These are phyloP conservation scores for Filosporella fistucella DNA, from an alignment of 495 filamentous ascomycete genomes.

Conservation along the genomic window DNA sequence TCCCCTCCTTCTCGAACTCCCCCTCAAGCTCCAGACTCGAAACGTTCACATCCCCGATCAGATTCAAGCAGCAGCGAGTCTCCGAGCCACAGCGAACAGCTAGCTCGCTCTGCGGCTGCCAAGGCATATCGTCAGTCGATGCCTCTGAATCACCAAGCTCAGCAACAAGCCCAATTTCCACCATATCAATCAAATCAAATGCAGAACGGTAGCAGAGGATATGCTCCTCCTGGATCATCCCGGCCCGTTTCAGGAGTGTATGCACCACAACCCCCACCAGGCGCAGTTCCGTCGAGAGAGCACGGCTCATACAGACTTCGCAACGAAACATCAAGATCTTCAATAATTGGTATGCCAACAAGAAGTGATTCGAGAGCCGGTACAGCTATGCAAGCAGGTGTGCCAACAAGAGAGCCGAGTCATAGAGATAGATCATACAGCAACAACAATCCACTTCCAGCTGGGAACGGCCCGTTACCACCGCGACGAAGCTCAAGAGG, in stretches of 20 bases:
- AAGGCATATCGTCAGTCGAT: constrained; percentile 33
- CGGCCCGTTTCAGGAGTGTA: constrained; percentile 56
- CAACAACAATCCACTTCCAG: constrained; percentile 45
- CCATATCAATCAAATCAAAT: constrained; percentile 29
- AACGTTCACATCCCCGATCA: constrained; percentile 3
- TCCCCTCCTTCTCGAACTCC: constrained; percentile 11
- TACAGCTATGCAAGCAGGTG: constrained; percentile 56
- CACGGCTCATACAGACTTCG: constrained; percentile 51
- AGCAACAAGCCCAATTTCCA: constrained; percentile 40
- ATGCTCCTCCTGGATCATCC: constrained; percentile 24
- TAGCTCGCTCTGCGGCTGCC: constrained; percentile 17
- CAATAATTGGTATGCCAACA: constrained; percentile 47
- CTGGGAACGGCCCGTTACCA: constrained; percentile 55
- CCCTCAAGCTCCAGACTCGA: constrained; percentile 14
- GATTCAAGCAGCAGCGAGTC: constrained; percentile 13
- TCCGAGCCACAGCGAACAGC: constrained; percentile 14
- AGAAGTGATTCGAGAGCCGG: constrained; percentile 59
- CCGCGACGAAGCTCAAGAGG: constrained; percentile 65
- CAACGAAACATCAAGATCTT: constrained; percentile 61
- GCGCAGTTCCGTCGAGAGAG: constrained; percentile 36
- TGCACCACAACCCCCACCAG: constrained; percentile 30
- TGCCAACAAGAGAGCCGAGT: constrained; percentile 64
- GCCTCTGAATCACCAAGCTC: constrained; percentile 38
- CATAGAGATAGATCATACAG: constrained; percentile 65
- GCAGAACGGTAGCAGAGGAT: constrained; percentile 24